Evolutionary conservation across 495 filamentous ascomycete species (phyloP).

Genomic region (Penicillium lagena): DNA sequence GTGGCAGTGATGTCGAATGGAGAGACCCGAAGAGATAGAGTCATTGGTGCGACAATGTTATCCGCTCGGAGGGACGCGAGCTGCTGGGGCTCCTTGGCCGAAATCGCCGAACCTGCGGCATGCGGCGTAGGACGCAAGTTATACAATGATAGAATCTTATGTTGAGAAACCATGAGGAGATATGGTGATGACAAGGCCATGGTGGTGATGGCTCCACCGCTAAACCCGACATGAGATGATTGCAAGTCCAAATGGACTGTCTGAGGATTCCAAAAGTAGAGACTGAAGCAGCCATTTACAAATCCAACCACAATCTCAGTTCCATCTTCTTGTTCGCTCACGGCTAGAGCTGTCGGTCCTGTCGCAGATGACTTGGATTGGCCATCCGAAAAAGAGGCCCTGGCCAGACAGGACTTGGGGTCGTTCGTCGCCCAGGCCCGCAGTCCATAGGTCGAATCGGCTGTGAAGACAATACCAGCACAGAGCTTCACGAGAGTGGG

Average conservation of each 20-base stretch:
- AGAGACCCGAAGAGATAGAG: constrained; percentile 66
- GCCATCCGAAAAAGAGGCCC: constrained; percentile 10
- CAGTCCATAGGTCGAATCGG: constrained; percentile 62
- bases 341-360: constrained; percentile 63
- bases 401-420: constrained; percentile 30
- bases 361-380: constrained; percentile 3
- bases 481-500: constrained; percentile 65
- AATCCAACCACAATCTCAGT: constrained; percentile 64
- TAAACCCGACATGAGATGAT: constrained; percentile 48
- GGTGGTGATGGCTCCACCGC: constrained; percentile 62
- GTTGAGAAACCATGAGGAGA: constrained; percentile 66
- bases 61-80: constrained; percentile 78
- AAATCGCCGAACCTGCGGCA: constrained; percentile 1
- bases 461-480: constrained; percentile 71
- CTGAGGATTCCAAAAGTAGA: constrained; percentile 53
- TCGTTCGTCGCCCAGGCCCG: constrained; percentile 70
- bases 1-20: constrained; percentile 60
- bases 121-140: constrained; percentile 35
- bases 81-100: constrained; percentile 42
- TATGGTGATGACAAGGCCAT: constrained; percentile 73
- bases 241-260: constrained; percentile 34
- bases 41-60: constrained; percentile 70
- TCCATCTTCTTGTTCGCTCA: constrained; percentile 33
- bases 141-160: constrained; percentile 70
- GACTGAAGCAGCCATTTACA: constrained; percentile 62